These are phyloP conservation scores for Colletotrichum scovillei DNA, from an alignment of 2,329 filamentous ascomycete species.

Conservation along the genomic window DNA sequence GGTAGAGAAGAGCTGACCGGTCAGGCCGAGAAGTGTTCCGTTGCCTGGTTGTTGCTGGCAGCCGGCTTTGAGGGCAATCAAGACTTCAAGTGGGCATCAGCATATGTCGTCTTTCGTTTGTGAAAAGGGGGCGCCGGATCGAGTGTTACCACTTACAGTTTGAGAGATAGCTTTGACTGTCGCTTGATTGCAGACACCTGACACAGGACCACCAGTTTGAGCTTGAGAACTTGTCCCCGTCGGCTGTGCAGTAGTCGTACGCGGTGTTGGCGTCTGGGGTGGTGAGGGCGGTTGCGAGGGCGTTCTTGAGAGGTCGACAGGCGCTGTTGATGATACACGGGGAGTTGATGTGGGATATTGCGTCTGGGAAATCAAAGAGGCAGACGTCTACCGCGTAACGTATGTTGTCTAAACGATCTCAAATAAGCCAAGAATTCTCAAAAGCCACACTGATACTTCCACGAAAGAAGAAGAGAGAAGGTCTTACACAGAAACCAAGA, in stretches of 20 bases:
- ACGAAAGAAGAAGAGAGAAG: not conserved
- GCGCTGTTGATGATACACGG: conserved; percentile 56
- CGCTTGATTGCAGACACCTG: conserved; percentile 55
- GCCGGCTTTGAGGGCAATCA: no score
- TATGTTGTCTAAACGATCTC: conserved; percentile 55
- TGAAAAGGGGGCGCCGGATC: not conserved
- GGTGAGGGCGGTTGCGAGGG: conserved; percentile 49
- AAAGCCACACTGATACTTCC: not conserved
- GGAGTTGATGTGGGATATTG: conserved; percentile 43
- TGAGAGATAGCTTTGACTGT: conserved; percentile 54
- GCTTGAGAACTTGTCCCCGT: conserved; percentile 46
- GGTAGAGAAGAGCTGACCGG: no score
- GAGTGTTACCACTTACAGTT: conserved; percentile 55
- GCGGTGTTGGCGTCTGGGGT: conserved; percentile 40
- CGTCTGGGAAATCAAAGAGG: conserved; percentile 51
- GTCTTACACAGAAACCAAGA: conserved; percentile 61
- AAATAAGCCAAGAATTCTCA: not conserved
- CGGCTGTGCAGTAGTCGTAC: conserved; percentile 55
- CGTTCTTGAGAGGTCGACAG: conserved; percentile 52
- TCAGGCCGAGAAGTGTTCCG: no score
- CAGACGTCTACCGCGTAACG: conserved; percentile 61
- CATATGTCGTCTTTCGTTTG: not conserved
- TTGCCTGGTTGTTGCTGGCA: no score
- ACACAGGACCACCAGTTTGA: conserved; percentile 50
- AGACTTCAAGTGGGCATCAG: no score